A percentile compares a stretch with the other conserved stretches of the same genome.
Evolutionary conservation across 1,284 basidiomycete genomes (phyloP).

Genomic region (Flammula alnicola): DNA sequence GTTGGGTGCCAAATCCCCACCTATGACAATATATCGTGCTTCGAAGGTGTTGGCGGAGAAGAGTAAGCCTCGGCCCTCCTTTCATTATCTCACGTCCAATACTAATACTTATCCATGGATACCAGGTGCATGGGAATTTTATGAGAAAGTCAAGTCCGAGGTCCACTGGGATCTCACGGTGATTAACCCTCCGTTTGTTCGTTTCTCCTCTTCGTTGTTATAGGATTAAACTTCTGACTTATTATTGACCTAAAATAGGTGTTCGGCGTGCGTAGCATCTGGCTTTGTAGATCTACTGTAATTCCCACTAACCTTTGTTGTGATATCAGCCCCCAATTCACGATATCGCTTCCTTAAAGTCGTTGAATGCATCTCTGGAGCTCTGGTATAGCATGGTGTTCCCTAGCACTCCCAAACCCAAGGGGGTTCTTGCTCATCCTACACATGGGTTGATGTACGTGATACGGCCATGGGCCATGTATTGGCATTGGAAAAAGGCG

Average conservation of each 20-base stretch:
- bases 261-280: conserved; percentile 9
- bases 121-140: conserved; percentile 50
- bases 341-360: conserved; percentile 14
- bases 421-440: conserved; percentile 25
- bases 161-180: conserved; percentile 48
- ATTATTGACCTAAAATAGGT: conserved; percentile 12
- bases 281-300: not conserved
- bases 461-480: conserved; percentile 34
- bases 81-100: not conserved
- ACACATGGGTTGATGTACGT: conserved; percentile 35
- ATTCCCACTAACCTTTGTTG: not conserved
- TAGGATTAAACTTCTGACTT: not conserved
- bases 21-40: conserved; percentile 41
- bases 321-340: conserved; percentile 24
- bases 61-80: conserved; percentile 28
- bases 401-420: conserved; percentile 20
- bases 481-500: conserved; percentile 30
- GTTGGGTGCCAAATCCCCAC: conserved; percentile 44
- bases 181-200: conserved; percentile 48
- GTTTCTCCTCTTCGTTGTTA: not conserved
- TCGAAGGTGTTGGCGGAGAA: conserved; percentile 54
- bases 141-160: conserved; percentile 39
- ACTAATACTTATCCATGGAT: not conserved
- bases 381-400: conserved; percentile 29
- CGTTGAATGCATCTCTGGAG: conserved; percentile 29